Conservation (phyloP, 345 rosid genomes). For the Physaria fendleri region DNA sequence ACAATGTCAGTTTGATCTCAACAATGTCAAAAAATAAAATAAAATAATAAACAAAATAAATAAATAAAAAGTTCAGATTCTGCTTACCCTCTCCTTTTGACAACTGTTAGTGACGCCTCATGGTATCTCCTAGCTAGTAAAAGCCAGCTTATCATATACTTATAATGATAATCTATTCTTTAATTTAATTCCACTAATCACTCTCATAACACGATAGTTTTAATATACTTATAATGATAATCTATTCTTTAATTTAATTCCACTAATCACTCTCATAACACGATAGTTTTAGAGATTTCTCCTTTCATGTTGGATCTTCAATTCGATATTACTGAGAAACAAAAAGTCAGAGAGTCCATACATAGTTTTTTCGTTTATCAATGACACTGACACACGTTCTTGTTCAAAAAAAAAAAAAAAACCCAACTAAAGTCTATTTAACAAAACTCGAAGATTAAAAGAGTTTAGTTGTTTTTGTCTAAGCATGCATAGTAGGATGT, state of each 20-base stretch:
- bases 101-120: conserved; percentile 11
- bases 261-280: conserved; percentile 8
- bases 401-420: too few relatives aligned
- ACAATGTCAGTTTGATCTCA: too few relatives aligned
- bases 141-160: conserved; percentile 8
- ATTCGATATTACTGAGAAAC: conserved; percentile 6
- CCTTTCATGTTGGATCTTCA: conserved; percentile 26
- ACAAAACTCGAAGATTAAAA: neutral
- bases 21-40: too few relatives aligned
- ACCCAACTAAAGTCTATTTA: conserved; percentile 6
- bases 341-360: conserved; percentile 21
- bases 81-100: conserved; percentile 10
- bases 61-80: neutral
- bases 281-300: neutral
- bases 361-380: conserved; percentile 23
- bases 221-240: too few relatives aligned
- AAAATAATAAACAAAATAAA: too few relatives aligned
- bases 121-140: conserved; percentile 3
- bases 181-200: conserved; percentile 4
- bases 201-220: neutral
- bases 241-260: conserved; percentile 1
- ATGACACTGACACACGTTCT: conserved; percentile 32
- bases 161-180: neutral
- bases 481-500: too few relatives aligned
- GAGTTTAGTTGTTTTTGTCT: too few relatives aligned